phyloP scores from a whole-genome alignment of 129 eudicot genomes.

The Artemisia tridentata region DNA sequence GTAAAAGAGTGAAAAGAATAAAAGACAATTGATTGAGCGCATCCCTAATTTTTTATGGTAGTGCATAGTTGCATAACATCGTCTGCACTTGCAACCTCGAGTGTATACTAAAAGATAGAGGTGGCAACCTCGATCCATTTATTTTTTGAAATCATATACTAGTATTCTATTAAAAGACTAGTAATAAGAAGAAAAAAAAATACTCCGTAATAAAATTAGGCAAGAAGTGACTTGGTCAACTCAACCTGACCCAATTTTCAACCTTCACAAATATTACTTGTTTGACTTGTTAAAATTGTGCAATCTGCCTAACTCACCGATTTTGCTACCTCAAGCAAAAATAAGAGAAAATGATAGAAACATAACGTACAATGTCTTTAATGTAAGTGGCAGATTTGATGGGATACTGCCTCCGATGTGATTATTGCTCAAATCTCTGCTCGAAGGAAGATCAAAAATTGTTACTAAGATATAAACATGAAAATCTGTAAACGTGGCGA shows the following conservation, averaged over 20 bases:
- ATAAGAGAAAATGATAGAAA: neutral
- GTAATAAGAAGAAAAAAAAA: too few relatives aligned
- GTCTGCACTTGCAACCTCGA: too few relatives aligned
- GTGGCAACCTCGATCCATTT: too few relatives aligned
- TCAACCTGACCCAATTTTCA: neutral
- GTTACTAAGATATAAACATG: neutral
- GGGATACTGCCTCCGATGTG: constrained; percentile 79
- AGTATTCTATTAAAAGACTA: too few relatives aligned
- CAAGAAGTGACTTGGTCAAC: neutral
- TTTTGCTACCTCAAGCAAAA: neutral
- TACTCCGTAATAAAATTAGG: neutral
- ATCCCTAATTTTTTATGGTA: too few relatives aligned
- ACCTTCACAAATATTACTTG: neutral
- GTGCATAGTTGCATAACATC: too few relatives aligned
- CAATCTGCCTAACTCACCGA: neutral
- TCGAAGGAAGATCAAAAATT: neutral
- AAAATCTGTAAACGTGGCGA: neutral
- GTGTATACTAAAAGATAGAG: too few relatives aligned
- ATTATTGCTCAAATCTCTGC: constrained; percentile 76
- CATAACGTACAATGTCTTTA: constrained; percentile 61
- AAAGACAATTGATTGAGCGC: too few relatives aligned
- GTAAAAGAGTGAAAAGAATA: too few relatives aligned
- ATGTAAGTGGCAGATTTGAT: constrained; percentile 55
- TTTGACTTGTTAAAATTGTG: neutral
- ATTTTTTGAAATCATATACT: too few relatives aligned